Percentiles rank a stretch among this genome's conserved stretches.
Conservation (phyloP, 306 rosid genomes). For the Lithocarpus polystachyus region DNA sequence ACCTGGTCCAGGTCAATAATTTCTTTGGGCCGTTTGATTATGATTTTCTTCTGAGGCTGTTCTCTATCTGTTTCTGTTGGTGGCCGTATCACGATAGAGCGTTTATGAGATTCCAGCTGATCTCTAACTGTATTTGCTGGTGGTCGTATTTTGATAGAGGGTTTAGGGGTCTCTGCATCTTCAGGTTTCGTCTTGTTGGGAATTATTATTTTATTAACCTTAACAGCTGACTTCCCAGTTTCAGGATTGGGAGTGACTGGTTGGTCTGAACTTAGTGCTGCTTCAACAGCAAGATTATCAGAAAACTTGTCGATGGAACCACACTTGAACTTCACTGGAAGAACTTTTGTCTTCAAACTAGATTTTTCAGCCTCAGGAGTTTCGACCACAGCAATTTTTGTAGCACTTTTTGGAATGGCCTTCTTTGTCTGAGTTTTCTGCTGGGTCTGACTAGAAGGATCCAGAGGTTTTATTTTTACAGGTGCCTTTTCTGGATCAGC, state of each 20-base stretch:
- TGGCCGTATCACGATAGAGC: conserved; percentile 40
- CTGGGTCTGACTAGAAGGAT: conserved; percentile 58
- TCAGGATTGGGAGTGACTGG: conserved; percentile 78
- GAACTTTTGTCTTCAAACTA: conserved; percentile 37
- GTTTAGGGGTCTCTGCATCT: conserved; percentile 64
- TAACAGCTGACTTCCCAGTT: conserved; percentile 55
- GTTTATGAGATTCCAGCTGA: conserved; percentile 46
- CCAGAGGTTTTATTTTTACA: conserved; percentile 55
- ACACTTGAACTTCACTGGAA: conserved; percentile 85
- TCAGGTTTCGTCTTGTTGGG: conserved; percentile 67
- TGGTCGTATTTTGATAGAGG: conserved; percentile 49
- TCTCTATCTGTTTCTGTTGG: conserved; percentile 59
- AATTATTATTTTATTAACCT: conserved; percentile 64
- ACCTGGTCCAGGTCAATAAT: conserved; percentile 58
- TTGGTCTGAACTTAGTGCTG: conserved; percentile 49
- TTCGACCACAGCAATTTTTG: conserved; percentile 62
- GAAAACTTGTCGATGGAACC: conserved; percentile 67
- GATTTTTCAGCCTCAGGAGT: conserved; percentile 44
- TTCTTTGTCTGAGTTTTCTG: conserved; percentile 60
- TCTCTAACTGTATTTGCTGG: conserved; percentile 46
- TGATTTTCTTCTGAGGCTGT: conserved; percentile 68
- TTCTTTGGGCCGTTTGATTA: conserved; percentile 76
- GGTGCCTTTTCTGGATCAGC: conserved; percentile 59
- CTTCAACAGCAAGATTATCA: conserved; percentile 55
- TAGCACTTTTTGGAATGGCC: conserved; percentile 49